Conservation (phyloP, 305 asterid species). For the Fraxinus ornus region DNA sequence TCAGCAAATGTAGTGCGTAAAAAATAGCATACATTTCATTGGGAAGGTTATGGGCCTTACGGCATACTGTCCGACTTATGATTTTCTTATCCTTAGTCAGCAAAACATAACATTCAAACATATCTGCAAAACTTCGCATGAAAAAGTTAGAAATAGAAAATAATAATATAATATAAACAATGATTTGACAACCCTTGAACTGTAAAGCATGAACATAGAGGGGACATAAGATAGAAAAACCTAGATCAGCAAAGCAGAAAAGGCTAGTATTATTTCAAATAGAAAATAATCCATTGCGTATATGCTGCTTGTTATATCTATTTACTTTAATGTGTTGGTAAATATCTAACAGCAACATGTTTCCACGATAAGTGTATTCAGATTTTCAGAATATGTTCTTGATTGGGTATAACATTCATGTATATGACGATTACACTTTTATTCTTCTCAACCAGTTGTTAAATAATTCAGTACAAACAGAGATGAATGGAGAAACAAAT, state of each 20-base stretch:
- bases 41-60: constrained; percentile 35
- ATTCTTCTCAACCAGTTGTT: not conserved
- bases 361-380: not conserved
- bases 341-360: not conserved
- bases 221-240: constrained; percentile 3
- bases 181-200: constrained; percentile 1
- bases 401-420: not conserved
- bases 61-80: constrained; percentile 49
- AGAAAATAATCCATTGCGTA: not conserved
- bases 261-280: not conserved
- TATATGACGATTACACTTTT: constrained; percentile 5
- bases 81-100: constrained; percentile 49
- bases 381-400: not conserved
- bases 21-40: constrained; percentile 45
- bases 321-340: not conserved
- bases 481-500: not conserved
- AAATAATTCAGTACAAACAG: not conserved
- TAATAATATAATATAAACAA: constrained; percentile 4
- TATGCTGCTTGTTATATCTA: not conserved
- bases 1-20: constrained; percentile 13
- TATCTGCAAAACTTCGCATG: constrained; percentile 41
- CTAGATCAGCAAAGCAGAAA: not conserved
- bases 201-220: constrained; percentile 17
- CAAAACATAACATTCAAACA: constrained; percentile 28
- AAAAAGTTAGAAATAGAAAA: constrained; percentile 16